Evolutionary conservation across 2,329 filamentous ascomycete species (phyloP), one percentile per base, ranked within the genome.

Genomic region (Trichoderma cornu-damae): DNA sequence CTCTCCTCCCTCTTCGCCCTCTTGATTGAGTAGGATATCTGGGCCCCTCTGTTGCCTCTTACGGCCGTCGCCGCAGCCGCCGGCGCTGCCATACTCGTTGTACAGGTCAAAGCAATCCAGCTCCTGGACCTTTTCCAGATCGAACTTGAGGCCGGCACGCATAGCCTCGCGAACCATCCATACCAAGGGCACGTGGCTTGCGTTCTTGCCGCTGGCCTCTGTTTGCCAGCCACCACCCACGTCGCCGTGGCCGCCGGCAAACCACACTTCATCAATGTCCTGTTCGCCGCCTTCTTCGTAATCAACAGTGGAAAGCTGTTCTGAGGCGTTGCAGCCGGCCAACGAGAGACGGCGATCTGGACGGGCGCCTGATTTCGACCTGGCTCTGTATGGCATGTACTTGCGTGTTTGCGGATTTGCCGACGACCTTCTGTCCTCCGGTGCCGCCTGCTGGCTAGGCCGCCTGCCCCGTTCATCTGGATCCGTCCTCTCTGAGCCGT

Each of bases 191-290:
- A 85, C 78, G 63, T 89, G 86, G 61, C 84, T 88, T 22, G 88
- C 75, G 6, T 85, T 79, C 66, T 88, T 87, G 22, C 76, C 78
- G 1, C 75, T 75, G 0, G 75, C 69, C 0, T 82, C 72, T 3
- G 80, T 73, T 49, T 82, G 80, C 88, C 88, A 91, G 0, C 89
- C 89, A 8, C 89, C 89, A 1, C 89, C 89, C 28, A 92, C 84
- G 61, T 93, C 89, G 1, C 83, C 89, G 61, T 95, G 89, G 9
- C 86, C 85, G 7, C 89, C 89, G 0, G 88, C 79, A 65, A 94
- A 94, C 86, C 87, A 89, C 1, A 93, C 81, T 65, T 94, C 89
- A 59, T 89, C 81, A 47, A 93, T 87, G 62, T 93, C 87, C 65
- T 92, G 88, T 5, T 76, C 73, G 0, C 75, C 73, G n/a, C 69